Base-by-base conservation (phyloP, 805 yeast species). In the Dipodascus geniculatus region DNA sequence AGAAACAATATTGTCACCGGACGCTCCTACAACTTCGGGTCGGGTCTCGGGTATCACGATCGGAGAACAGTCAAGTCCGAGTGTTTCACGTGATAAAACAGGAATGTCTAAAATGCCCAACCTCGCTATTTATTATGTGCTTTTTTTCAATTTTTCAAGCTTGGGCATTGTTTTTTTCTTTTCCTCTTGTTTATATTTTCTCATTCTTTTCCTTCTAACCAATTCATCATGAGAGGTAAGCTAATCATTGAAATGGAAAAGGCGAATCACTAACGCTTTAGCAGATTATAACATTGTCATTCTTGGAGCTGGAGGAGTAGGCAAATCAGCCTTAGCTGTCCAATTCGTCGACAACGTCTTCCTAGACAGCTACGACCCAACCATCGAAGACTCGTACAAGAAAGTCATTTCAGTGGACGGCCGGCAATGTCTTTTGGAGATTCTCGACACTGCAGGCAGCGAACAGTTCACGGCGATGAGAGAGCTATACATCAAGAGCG, bases 391-490 rank as follows among this genome's bases (percentile, higher is more conserved):
- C 65, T 87, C 96, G 0, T 93, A 91, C 69, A 74, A 95, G 49
- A 90, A 88, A 65, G 90, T 87, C 60, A 81, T 88, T 55, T 89
- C 84, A 62, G 82, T 91, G 35, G 96, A 91, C 67, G 95, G 89
- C 33, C 79, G 91, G 59, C 82, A 87, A 2, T 87, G 93, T 64
- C 87, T 85, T 59, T 73, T 91, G 61, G 96, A 91, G 69, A 82
- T 85, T 53, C 72, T 90, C 56, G 99, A 93, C 64, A 88, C 96
- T 2, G 96, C 96, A 0, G 98, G 96, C 48, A 83, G 83, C 56
- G 96, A 96, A 22, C 97, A 90, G 70, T 91, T 88, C 72, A 87
- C 96, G 0, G 96, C 96, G 8, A 88, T 91, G 96, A 73, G 97
- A 59, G 96, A 90, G 55, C 64, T 68, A 22, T 71, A 72, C 59